Conservation (phyloP, 495 filamentous ascomycete species). For the Lentithecium fluviatile region DNA sequence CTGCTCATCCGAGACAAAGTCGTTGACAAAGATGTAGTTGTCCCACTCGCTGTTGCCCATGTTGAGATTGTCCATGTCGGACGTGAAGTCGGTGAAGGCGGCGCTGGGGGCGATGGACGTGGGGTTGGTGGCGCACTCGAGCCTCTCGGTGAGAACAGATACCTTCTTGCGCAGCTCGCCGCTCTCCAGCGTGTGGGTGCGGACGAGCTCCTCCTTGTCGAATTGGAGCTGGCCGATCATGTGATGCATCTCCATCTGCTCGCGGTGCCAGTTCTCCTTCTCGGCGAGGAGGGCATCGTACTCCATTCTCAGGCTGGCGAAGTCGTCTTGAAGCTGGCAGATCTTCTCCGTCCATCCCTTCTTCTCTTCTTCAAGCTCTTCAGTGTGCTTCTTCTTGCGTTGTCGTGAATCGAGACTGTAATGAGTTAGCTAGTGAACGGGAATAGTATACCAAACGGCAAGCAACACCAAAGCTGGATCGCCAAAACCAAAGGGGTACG, state of each 20-base stretch:
- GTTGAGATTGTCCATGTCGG: slow-evolving; percentile 76
- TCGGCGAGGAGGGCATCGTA: slow-evolving; percentile 63
- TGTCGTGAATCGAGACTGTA: slow-evolving; percentile 89
- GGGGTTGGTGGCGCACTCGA: slow-evolving; percentile 71
- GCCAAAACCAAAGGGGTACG: slow-evolving; percentile 43
- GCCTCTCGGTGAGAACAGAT: slow-evolving; percentile 78
- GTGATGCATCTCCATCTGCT: slow-evolving; percentile 69
- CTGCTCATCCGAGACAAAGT: slow-evolving; percentile 50
- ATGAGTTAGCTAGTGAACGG: slow-evolving; percentile 48
- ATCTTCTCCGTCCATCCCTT: slow-evolving; percentile 79
- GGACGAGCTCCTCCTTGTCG: slow-evolving; percentile 90
- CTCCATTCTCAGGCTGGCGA: slow-evolving; percentile 56
- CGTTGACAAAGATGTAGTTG: slow-evolving; percentile 70
- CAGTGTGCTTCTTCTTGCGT: slow-evolving; percentile 98
- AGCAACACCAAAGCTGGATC: slow-evolving; percentile 38
- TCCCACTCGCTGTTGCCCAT: slow-evolving; percentile 79
- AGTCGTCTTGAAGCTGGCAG: slow-evolving; percentile 73
- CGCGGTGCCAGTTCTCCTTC: slow-evolving; percentile 62
- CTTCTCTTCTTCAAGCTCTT: slow-evolving; percentile 95
- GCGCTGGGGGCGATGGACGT: slow-evolving; percentile 57
- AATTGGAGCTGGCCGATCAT: slow-evolving; percentile 73
- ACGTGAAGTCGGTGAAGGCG: slow-evolving; percentile 66
- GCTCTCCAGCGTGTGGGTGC: slow-evolving; percentile 86
- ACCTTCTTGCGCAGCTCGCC: slow-evolving; percentile 95
- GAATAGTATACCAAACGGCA: slow-evolving; percentile 28